Conservation (phyloP, 2,329 filamentous ascomycete genomes). For the Cercospora sp. region DNA sequence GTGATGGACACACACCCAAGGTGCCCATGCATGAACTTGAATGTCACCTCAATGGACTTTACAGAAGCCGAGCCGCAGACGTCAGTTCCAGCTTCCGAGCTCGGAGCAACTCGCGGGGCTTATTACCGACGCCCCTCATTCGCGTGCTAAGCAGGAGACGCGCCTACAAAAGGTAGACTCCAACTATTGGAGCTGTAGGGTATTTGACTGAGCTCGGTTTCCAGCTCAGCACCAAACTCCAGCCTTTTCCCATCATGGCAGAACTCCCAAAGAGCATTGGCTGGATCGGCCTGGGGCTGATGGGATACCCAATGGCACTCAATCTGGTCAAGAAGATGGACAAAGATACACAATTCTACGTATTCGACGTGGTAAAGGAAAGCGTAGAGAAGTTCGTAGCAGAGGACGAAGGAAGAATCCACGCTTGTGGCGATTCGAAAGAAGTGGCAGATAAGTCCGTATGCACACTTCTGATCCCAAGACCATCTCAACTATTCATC, state of each 20-base stretch:
- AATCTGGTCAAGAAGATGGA: conserved; percentile 53
- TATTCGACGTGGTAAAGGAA: conserved; percentile 51
- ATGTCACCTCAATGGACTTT: conserved; percentile 11
- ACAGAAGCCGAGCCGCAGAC: conserved; percentile 7
- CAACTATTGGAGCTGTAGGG: background rate
- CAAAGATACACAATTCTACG: conserved; percentile 45
- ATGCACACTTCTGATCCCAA: conserved; percentile 27
- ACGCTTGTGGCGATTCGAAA: conserved; percentile 46
- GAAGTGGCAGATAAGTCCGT: conserved; percentile 54
- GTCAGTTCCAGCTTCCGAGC: conserved; percentile 11
- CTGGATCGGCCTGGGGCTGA: conserved; percentile 58
- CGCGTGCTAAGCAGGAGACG: conserved; percentile 7
- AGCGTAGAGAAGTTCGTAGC: conserved; percentile 47
- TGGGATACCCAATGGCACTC: conserved; percentile 56
- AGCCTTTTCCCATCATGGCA: conserved; percentile 23
- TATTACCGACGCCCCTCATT: conserved; percentile 2
- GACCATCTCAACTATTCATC: background rate
- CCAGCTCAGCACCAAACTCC: background rate
- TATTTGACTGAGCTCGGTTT: background rate
- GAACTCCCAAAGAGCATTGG: conserved; percentile 40
- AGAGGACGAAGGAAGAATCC: conserved; percentile 43
- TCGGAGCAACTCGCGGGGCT: conserved; percentile 15
- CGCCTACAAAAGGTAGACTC: conserved; percentile 7
- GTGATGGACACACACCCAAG: background rate
- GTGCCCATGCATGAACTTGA: background rate